Evolutionary conservation across 1,284 basidiomycete genomes (phyloP), one percentile per base, ranked within the genome.

Genomic region (Melampsora abietis-canadensis): DNA sequence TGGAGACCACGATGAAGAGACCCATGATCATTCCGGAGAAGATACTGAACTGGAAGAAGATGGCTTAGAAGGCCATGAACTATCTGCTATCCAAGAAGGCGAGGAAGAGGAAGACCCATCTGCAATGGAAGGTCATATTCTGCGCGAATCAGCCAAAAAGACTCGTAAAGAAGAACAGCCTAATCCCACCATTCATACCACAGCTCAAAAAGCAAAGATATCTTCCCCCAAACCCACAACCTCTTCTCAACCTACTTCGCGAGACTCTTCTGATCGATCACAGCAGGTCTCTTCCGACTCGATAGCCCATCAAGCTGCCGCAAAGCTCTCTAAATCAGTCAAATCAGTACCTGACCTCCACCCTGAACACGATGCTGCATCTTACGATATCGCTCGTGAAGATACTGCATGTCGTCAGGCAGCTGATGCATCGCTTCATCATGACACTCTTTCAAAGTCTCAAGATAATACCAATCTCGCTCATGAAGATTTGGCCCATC

Each of bases 81-180:
- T 74, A 27, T 74, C 70, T 10, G 70, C 70, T 34, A 74, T 74
- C 34, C 70, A 74, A 74, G 70, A 74, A 66, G 70, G 70, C n/a
- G 70, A 74, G 19, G 70, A 74, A 34, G 70, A 74, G 51, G 70
- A 74, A 19, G 70, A 74, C 65, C 61, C 44, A 57, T 21, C 54
- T 21, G n/a, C 19, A 19, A 30, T 15, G 27, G n/a, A 27, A 12
- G 10, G 21, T 30, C 21, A 57, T 21, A 27, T 30, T 57, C 21
- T 0, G 21, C n/a, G 54, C 7, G 21, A 27, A 57, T 30, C 54
- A 24, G 21, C 21, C 12, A 57, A 30, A 21, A 57, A 27, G 21
- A 21, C 12, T 5, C 48, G 19, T 5, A 44, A 66, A 66, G 30
- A 19, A 24, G n/a, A 44, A 37, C 24, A 31, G 10, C 19, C 31